Conservation (phyloP, 2,329 filamentous ascomycete species). For the Tolypocladium inflatum region DNA sequence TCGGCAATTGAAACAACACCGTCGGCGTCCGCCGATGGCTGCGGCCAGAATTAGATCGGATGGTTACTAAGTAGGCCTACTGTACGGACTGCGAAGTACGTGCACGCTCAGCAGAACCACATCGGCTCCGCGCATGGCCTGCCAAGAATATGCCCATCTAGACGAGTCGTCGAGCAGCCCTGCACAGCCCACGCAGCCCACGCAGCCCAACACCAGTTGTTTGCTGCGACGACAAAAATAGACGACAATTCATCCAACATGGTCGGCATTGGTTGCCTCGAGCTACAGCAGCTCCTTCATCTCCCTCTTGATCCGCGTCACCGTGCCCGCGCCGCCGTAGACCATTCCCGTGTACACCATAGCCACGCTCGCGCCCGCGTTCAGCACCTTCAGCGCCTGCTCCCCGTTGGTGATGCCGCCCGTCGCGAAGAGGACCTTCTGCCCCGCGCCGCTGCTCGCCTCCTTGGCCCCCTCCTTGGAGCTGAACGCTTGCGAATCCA, state of each 20-base stretch:
- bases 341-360: constrained; percentile 79
- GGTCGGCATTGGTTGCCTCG: not conserved
- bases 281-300: constrained; percentile 31
- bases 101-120: too few relatives aligned
- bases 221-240: too few relatives aligned
- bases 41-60: too few relatives aligned
- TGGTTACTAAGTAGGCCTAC: too few relatives aligned
- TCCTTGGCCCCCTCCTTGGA: constrained; percentile 19
- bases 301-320: constrained; percentile 56
- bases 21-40: too few relatives aligned
- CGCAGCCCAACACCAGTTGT: too few relatives aligned
- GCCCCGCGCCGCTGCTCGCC: constrained; percentile 23
- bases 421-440: constrained; percentile 85
- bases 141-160: too few relatives aligned
- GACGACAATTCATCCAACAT: not conserved
- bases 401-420: constrained; percentile 86
- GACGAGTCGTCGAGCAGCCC: too few relatives aligned
- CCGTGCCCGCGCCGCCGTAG: constrained; percentile 54
- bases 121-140: too few relatives aligned
- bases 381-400: constrained; percentile 71
- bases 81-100: too few relatives aligned
- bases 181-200: too few relatives aligned
- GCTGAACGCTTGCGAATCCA: constrained; percentile 40
- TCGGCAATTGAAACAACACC: too few relatives aligned
- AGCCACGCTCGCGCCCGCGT: constrained; percentile 81